Percentiles rank a stretch among this genome's conserved stretches.
phyloP scores from a whole-genome alignment of 2,329 filamentous ascomycete genomes.

The Coniella lustricola region DNA sequence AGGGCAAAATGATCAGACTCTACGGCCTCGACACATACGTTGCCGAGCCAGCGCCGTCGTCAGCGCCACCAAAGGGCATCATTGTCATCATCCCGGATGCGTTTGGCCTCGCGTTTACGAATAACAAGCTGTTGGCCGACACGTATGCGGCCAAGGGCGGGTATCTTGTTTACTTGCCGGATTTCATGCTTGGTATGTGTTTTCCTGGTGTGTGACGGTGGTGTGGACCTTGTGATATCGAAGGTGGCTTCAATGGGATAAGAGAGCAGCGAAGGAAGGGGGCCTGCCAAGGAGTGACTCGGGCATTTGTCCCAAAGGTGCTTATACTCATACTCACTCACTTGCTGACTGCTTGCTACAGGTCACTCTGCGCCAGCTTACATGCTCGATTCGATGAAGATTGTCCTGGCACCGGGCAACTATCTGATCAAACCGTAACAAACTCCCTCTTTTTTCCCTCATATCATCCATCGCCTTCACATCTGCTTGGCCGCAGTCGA shows the following conservation, averaged over 20 bases:
- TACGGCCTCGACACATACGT: constrained; percentile 45
- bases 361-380: constrained; percentile 26
- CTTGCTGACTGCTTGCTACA: constrained; percentile 11
- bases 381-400: constrained; percentile 24
- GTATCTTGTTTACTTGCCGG: constrained; percentile 47
- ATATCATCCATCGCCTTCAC: not conserved
- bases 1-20: constrained; percentile 36
- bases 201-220: no score
- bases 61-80: constrained; percentile 35
- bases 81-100: constrained; percentile 49
- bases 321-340: no score
- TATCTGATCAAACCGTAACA: constrained; percentile 25
- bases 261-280: no score
- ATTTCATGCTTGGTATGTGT: constrained; percentile 41
- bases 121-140: constrained; percentile 47
- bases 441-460: not conserved
- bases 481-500: no score
- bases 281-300: no score
- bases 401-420: constrained; percentile 19
- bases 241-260: no score
- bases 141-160: constrained; percentile 42
- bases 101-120: constrained; percentile 48
- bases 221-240: no score
- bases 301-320: no score
- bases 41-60: constrained; percentile 24